phyloP scores from a whole-genome alignment of 106 monocot genomes.

The Platanthera guangdongensis region DNA sequence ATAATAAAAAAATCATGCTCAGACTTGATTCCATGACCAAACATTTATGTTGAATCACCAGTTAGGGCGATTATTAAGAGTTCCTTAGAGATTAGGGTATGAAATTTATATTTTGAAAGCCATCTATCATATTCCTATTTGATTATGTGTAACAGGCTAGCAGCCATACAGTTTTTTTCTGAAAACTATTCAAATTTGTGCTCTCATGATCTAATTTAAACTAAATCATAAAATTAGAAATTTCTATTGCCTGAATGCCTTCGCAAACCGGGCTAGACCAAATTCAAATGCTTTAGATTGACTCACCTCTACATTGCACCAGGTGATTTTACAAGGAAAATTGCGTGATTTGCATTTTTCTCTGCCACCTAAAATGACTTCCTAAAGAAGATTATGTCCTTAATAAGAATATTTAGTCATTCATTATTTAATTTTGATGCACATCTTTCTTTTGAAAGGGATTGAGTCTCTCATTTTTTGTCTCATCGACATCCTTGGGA shows the following conservation, averaged over 20 bases:
- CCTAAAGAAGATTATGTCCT: background rate
- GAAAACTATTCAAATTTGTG: background rate
- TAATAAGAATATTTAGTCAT: background rate
- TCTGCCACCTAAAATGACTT: background rate
- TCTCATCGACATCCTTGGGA: no score
- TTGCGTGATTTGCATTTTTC: background rate
- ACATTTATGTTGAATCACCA: no score
- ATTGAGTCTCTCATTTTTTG: no score
- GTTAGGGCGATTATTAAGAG: no score
- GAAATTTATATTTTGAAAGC: no score
- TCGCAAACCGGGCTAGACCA: background rate
- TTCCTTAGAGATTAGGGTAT: no score
- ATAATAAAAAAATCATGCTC: no score
- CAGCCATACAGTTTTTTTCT: background rate
- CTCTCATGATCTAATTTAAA: background rate
- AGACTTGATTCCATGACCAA: no score
- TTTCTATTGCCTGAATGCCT: background rate
- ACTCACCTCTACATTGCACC: background rate
- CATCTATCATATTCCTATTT: background rate
- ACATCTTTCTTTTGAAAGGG: background rate
- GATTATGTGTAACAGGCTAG: background rate
- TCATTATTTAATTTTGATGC: background rate
- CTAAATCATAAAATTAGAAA: background rate
- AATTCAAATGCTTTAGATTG: background rate
- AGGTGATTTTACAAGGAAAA: background rate